Conservation (phyloP, 495 filamentous ascomycete genomes). For the Tuber melanosporum region DNA sequence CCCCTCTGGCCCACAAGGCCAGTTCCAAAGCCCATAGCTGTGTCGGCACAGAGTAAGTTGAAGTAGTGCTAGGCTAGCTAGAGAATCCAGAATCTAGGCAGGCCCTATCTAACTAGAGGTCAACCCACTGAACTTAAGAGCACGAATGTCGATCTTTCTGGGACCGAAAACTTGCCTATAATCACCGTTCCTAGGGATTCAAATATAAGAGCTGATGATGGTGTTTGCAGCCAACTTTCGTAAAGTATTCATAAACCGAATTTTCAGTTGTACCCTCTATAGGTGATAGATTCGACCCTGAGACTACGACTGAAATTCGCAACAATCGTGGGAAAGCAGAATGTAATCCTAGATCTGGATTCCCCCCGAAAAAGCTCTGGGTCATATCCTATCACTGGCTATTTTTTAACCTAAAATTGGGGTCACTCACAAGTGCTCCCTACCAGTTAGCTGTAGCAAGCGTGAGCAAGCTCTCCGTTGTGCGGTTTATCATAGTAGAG, state of each 20-base stretch:
- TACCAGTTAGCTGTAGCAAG: too few relatives aligned
- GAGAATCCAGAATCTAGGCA: background rate
- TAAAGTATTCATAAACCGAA: background rate
- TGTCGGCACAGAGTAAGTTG: background rate
- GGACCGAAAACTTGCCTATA: too few relatives aligned
- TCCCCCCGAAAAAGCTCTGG: background rate
- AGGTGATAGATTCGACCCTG: background rate
- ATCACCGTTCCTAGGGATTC: background rate
- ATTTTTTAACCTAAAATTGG: too few relatives aligned
- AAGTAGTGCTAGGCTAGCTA: background rate
- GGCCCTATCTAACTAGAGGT: too few relatives aligned
- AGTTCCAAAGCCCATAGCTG: background rate
- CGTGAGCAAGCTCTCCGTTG: too few relatives aligned
- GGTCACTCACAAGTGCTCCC: too few relatives aligned
- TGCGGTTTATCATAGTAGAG: too few relatives aligned
- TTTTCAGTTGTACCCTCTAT: too few relatives aligned
- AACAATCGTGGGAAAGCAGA: background rate
- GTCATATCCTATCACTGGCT: background rate
- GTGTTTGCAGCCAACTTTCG: background rate
- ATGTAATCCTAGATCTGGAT: background rate
- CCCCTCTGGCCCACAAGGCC: too few relatives aligned
- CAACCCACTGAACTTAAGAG: too few relatives aligned
- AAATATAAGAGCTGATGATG: background rate
- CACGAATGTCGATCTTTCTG: too few relatives aligned
- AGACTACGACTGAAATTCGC: background rate